Evolutionary conservation across 2,329 filamentous ascomycete genomes (phyloP), one percentile per base, ranked within the genome.

Genomic region (Penicillium griseofulvum): DNA sequence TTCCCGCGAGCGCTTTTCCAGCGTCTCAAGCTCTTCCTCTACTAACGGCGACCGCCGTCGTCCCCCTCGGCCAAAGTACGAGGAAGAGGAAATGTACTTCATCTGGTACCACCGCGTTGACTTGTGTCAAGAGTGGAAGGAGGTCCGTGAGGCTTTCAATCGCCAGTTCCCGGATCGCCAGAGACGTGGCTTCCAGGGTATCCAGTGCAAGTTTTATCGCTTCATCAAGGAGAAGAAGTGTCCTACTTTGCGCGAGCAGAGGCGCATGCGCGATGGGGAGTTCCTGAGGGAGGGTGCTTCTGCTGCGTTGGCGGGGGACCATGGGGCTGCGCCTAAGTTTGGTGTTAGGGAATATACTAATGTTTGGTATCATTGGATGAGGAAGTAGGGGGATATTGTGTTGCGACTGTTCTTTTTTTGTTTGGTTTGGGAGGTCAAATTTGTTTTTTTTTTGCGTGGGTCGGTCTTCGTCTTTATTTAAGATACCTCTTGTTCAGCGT

Each of bases 121-220:
- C 59, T 68, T 78, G 26, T 69, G 69, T 43, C 71, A 77, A 64
- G 73, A 77, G 56, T 80, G 77, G 77, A 75, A 74, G 56, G 71
- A 76, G 56, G 74, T 79, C 22, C 70, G 72, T 26, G 70, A 76
- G 50, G 71, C 69, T 52, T 80, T 77, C 59, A 75, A 76, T 59
- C 65, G 61, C 0, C 75, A 78, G 54, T 80, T 79, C 51, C 73
- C 74, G 17, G 65, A 62, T 12, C 71, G 72, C 16, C 73, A 74
- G 59, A 67, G 72, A 22, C 67, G 72, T 14, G 71, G 71, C 5
- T 77, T 77, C 62, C 72, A 75, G 56, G 78, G 77, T 0, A 76
- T 80, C 19, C 77, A 80, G 63, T 80, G 78, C 71, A 78, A 78
- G 57, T 79, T 77, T 61, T 80, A 80, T 62, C 74, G 78, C n/a